These are phyloP conservation scores for Eutrema salsugineum DNA, from an alignment of 441 rosid species.

Conservation along the genomic window DNA sequence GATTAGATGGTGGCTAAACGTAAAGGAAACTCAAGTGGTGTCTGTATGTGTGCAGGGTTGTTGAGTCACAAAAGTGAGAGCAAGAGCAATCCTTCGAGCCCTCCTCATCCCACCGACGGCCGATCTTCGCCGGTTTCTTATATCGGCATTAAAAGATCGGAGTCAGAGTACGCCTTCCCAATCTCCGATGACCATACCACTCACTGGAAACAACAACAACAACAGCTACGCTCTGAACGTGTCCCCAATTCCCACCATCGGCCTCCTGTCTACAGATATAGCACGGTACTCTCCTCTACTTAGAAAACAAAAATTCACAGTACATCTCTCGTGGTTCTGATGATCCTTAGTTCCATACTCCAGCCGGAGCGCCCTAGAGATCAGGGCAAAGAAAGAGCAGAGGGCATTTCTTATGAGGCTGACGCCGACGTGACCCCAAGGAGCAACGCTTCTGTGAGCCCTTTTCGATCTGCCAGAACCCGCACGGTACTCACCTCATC, in stretches of 20 bases:
- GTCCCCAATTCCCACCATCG: slow-evolving; percentile 22
- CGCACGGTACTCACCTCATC: slow-evolving; percentile 19
- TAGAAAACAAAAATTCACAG: too few relatives aligned
- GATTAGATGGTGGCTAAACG: not conserved
- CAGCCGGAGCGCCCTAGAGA: slow-evolving; percentile 26
- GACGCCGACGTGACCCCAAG: slow-evolving; percentile 26
- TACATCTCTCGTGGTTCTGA: not conserved
- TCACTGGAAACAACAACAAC: slow-evolving; percentile 25
- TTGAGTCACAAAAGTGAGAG: slow-evolving; percentile 17
- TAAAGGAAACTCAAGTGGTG: not conserved
- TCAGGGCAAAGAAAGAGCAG: slow-evolving; percentile 13
- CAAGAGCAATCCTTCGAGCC: slow-evolving; percentile 33
- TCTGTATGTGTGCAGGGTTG: slow-evolving; percentile 11
- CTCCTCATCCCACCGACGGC: slow-evolving; percentile 16
- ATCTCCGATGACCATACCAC: slow-evolving; percentile 23
- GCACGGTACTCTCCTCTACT: slow-evolving; percentile 4
- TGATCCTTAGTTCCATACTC: not conserved
- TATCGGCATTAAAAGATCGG: slow-evolving; percentile 20
- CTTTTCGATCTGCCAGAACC: slow-evolving; percentile 21
- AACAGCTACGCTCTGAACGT: slow-evolving; percentile 30
- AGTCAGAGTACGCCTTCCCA: slow-evolving; percentile 24
- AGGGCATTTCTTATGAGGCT: slow-evolving; percentile 12
- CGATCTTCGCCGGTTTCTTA: not conserved
- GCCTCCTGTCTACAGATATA: slow-evolving; percentile 29
- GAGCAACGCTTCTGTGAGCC: slow-evolving; percentile 18